Base-by-base conservation (phyloP, 2,329 filamentous ascomycete genomes). In the Cercospora canescens region DNA sequence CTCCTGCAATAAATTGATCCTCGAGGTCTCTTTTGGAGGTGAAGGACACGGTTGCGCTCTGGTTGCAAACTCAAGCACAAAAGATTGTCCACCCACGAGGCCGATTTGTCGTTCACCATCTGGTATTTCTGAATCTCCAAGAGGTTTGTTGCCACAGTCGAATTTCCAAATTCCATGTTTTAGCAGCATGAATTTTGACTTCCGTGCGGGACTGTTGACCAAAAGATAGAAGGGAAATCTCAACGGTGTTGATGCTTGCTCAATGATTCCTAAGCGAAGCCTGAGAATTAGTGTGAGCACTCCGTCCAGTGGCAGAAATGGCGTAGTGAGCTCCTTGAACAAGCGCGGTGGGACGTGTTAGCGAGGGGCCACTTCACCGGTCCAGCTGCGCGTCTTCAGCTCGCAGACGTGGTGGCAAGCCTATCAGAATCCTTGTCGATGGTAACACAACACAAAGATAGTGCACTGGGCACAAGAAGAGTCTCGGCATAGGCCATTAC, bases 391-490 rank as follows among this genome's bases (percentile, higher is more conserved):
- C 26, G 35, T 34, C 54, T 57, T 57, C 28, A 57, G 54, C 54
- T 28, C 9, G 28, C 28, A 57, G 54, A 57, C 54, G 54, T 35
- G 28, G 26, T 57, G 21, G 54, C 54, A 12, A 57, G 54, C 54
- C 54, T 57, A n/a, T 57, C 28, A 57, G 54, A 57, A 57, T 57
- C 28, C 54, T 57, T 35, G 21, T 57, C 54, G 30, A 57, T 9
- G 18, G 32, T 35, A 34, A 9, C 21, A 32, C 14, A 8, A 37
- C 18, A 57, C 9, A 9, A 32, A 57, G 26, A 57, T 57, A 35
- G 30, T 57, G 12, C 54, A 28, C 54, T 57, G 28, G 54, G 28
- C 28, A 57, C 28, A 57, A 57, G 24, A 54, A 6, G 24, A 54
- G 24, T 54, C 50, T 54, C 7, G 24, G 50, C 50, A 54, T 18